Evolutionary conservation across 345 rosid species (phyloP), one percentile per base, ranked within the genome.

Genomic region (Ceriops zippeliana): DNA sequence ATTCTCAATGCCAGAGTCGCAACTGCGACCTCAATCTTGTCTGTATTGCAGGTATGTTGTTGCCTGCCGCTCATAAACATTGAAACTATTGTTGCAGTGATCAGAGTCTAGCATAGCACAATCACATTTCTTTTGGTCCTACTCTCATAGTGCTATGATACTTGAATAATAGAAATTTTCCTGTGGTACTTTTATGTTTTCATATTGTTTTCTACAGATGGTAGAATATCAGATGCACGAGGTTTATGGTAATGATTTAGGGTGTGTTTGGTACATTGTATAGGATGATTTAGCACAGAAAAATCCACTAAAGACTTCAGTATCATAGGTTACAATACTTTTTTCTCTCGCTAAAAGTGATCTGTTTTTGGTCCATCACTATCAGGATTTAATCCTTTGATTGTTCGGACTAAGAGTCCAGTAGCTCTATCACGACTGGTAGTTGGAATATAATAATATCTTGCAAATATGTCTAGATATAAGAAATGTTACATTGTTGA

Each of bases 1-100:
- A 34, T 30, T 52, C 52, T 22, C 32, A 59, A 30, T 52, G 63
- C n/a, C 15, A 17, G 47, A 22, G 34, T 62, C 21, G 46, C 56
- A 34, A 27, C 66, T 2, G 32, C 16, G 20, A 38, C 31, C 32
- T 63, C 67, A 26, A 62, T 62, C 52, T 70, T 62, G 26, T 19
- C 19, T 24, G 63, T 24, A 28, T 63, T 52, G 32, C 32, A 71
- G 64, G 64, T 47, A 46, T 58, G 22, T 47, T 47, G 58, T 71
- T 32, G 17, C 62, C 38, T 35, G 21, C 63, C 51, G 31, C 1
- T 54, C 51, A 62, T 53, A 24, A 70, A 57, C 9, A 30, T 11
- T 49, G 32, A n/a, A 19, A 19, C 30, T 27, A 19, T 58, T 58
- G 22, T 21, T 59, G 52, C 53, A 30, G 65, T 49, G 64, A 31